phyloP scores from a whole-genome alignment of 2,329 filamentous ascomycete genomes.

The Epichloe festucae region DNA sequence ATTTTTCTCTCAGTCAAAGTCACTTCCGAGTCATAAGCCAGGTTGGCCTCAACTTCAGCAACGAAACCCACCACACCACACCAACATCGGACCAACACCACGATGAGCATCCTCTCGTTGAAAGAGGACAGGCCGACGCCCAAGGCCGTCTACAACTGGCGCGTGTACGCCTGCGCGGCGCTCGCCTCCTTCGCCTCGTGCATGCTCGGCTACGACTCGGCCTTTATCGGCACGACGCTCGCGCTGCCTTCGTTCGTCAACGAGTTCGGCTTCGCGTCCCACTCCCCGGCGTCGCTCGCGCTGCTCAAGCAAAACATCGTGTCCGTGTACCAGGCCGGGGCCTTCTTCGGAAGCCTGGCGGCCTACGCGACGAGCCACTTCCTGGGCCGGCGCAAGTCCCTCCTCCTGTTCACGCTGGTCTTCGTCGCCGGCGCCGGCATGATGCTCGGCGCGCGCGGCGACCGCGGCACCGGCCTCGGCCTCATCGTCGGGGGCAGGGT shows the following conservation, averaged over 20 bases:
- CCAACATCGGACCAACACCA: conserved; percentile 1
- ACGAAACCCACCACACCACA: background rate
- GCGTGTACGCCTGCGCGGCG: conserved; percentile 40
- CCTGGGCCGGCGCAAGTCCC: conserved; percentile 10
- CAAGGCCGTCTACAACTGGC: conserved; percentile 46
- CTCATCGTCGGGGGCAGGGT: conserved; percentile 13
- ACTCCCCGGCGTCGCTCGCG: conserved; percentile 34
- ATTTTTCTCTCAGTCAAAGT: too few species aligned
- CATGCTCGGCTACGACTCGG: conserved; percentile 51
- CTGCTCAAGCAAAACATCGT: conserved; percentile 64
- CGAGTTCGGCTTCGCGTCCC: conserved; percentile 51
- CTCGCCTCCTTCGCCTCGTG: conserved; percentile 44
- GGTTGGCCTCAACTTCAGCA: background rate
- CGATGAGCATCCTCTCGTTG: conserved; percentile 35
- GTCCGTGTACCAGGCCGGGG: conserved; percentile 52
- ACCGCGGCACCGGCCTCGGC: conserved; percentile 9
- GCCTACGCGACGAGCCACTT: conserved; percentile 10
- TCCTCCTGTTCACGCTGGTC: conserved; percentile 10
- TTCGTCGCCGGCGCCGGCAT: conserved; percentile 10
- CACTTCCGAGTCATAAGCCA: too few species aligned
- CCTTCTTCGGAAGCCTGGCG: conserved; percentile 12
- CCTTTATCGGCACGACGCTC: conserved; percentile 69
- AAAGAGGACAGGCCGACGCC: conserved; percentile 46
- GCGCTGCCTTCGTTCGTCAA: conserved; percentile 53
- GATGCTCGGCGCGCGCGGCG: conserved; percentile 36